These are phyloP conservation scores for Syzygium aqueum DNA, from an alignment of 345 rosid genomes.

Conservation along the genomic window DNA sequence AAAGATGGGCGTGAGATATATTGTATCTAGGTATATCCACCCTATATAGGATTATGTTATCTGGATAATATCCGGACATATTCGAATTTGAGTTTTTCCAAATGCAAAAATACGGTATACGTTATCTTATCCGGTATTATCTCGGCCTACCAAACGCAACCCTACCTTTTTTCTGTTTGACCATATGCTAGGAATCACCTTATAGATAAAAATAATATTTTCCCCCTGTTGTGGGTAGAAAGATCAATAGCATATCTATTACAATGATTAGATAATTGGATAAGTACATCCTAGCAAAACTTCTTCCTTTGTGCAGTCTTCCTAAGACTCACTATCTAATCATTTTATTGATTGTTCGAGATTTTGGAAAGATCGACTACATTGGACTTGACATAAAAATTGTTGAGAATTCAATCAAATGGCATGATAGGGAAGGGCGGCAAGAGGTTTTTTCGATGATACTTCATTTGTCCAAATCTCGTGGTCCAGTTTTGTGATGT, in stretches of 20 bases:
- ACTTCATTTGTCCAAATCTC: background rate
- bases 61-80: accelerated
- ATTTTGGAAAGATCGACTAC: background rate
- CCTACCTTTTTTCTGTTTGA: background rate
- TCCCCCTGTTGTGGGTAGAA: background rate
- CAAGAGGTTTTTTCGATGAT: background rate
- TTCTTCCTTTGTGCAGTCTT: background rate
- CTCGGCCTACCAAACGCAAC: background rate
- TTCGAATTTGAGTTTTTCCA: background rate
- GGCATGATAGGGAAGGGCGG: background rate
- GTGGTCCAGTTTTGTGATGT: background rate
- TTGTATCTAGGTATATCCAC: background rate
- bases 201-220: background rate
- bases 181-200: background rate
- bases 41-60: background rate
- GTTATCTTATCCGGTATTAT: background rate
- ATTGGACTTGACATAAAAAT: background rate
- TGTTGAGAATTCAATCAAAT: background rate
- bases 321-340: background rate
- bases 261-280: background rate
- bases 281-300: background rate
- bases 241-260: background rate
- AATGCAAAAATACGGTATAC: accelerated
- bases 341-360: background rate
- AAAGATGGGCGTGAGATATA: background rate